Evolutionary conservation across 306 rosid species (phyloP), one percentile per base, ranked within the genome.

Genomic region (Luffa acutangula): DNA sequence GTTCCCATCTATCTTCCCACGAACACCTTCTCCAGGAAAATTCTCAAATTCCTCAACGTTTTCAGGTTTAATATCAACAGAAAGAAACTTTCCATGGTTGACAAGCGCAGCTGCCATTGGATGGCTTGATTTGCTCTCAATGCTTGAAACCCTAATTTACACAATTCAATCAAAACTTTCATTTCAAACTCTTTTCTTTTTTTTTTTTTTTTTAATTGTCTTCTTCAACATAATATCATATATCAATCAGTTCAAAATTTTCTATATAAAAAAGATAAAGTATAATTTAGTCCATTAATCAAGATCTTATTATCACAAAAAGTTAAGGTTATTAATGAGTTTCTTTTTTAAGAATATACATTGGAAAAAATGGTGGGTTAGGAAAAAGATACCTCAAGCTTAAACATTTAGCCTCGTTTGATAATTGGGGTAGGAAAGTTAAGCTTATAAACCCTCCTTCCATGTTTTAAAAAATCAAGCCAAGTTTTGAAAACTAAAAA

Each of bases 91-190:
- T 83, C 91, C 98, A 7, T 93, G 81, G 79, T 85, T 91, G 70
- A 95, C 85, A 52, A 95, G 84, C 13, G 98, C 93, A 36, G 84
- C 86, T 10, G 97, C 97, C 93, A 93, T 86, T 76, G 98, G 98
- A 88, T 95, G 98, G 60, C 98, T 92, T 54, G 98, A 89, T 87
- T 95, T 95, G 86, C 94, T 91, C 89, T 95, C 98, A 51, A 95
- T 83, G 80, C 98, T 89, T 64, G 98, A 85, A 64, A 91, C 97
- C 97, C 98, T 95, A 51, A 64, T 66, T 37, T 66, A 66, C 20
- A 66, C 0, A 39, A 33, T 41, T 66, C 11, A 17, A 15, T 34
- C 66, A 64, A 63, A 34, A 62, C 9, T 33, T 37, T 7, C 46
- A 65, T 63, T 58, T 21, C 65, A 21, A 58, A 58, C 65, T 58